A percentile compares a stretch with the other conserved stretches of the same genome.
Evolutionary conservation across 2,329 filamentous ascomycete genomes (phyloP).

Genomic region (Hypoxylon sp.): DNA sequence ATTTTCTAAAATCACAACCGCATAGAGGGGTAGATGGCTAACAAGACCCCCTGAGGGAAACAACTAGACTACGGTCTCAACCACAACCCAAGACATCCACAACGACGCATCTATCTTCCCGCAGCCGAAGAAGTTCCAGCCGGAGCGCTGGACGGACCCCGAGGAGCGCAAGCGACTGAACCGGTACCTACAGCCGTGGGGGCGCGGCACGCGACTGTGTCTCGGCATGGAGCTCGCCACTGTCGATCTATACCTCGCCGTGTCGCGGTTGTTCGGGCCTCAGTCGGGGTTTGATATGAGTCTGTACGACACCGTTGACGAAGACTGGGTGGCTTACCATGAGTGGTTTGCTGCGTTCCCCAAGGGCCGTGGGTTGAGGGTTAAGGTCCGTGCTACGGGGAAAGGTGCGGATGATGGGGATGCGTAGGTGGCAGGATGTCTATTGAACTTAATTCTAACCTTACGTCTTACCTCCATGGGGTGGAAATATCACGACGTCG

Average conservation of each 20-base stretch:
- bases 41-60: not conserved
- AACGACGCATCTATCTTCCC: constrained; percentile 42
- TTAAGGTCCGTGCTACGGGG: constrained; percentile 44
- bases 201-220: constrained; percentile 44
- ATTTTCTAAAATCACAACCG: not conserved
- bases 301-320: constrained; percentile 39
- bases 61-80: constrained; percentile 46
- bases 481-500: too few relatives aligned
- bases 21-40: not conserved
- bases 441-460: not conserved
- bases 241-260: constrained; percentile 46
- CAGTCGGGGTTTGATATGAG: constrained; percentile 40
- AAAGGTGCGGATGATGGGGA: not conserved
- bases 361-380: constrained; percentile 42
- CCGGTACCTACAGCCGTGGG: constrained; percentile 47
- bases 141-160: constrained; percentile 43
- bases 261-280: constrained; percentile 46
- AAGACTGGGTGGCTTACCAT: constrained; percentile 47
- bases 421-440: not conserved
- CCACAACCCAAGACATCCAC: constrained; percentile 46
- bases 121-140: constrained; percentile 35
- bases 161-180: constrained; percentile 41
- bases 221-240: constrained; percentile 48
- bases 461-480: not conserved
- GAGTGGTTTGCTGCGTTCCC: constrained; percentile 48